phyloP scores from a whole-genome alignment of 1,284 basidiomycete species.

The Ganoderma resinaceum region DNA sequence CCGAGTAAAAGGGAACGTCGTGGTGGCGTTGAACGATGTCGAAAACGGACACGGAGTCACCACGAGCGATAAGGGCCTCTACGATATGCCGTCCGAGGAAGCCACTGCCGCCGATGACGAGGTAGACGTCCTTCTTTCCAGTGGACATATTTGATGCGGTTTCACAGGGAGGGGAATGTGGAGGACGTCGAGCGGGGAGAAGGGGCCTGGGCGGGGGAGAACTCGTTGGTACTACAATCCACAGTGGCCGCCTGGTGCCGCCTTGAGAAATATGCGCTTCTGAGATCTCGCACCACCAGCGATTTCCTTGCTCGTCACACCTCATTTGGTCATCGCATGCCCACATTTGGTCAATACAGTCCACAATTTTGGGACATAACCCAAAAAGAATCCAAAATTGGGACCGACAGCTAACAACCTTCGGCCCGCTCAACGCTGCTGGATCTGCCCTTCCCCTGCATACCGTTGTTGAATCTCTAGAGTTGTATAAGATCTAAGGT shows the following conservation, averaged over 20 bases:
- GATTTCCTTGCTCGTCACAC: neutral
- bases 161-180: neutral
- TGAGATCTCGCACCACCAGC: slow-evolving; percentile 11
- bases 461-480: no score
- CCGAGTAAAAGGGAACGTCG: slow-evolving; percentile 87
- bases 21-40: slow-evolving; percentile 91
- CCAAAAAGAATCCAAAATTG: neutral
- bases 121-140: slow-evolving; percentile 59
- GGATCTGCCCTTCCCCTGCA: no score
- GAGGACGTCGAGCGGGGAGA: neutral
- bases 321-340: neutral
- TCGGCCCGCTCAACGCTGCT: neutral
- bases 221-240: neutral
- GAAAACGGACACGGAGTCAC: slow-evolving; percentile 84
- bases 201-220: neutral
- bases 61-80: slow-evolving; percentile 78
- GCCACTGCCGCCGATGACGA: slow-evolving; percentile 92
- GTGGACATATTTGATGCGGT: slow-evolving; percentile 33
- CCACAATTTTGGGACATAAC: neutral
- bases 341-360: neutral
- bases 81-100: slow-evolving; percentile 94
- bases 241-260: slow-evolving; percentile 4
- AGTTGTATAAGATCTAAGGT: no score
- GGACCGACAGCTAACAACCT: neutral
- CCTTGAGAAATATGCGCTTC: slow-evolving; percentile 17